These are phyloP conservation scores for Holtermanniella nyarrowii DNA, from an alignment of 768 basidiomycete genomes.

Conservation along the genomic window DNA sequence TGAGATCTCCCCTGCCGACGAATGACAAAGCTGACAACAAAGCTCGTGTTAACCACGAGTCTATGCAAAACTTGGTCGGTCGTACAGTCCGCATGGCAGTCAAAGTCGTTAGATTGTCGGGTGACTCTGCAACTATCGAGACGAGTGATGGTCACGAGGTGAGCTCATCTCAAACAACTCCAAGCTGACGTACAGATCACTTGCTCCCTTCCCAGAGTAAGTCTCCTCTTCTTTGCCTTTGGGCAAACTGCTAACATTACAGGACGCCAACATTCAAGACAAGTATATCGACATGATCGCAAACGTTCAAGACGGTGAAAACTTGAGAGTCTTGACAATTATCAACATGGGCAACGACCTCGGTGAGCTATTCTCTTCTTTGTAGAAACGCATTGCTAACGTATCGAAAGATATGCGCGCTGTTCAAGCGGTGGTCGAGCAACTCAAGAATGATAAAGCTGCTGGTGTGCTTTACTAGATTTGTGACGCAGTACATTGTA, in stretches of 20 bases:
- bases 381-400: not conserved
- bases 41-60: conserved; percentile 56
- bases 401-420: conserved; percentile 29
- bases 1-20: too few relatives aligned
- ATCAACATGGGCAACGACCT: conserved; percentile 55
- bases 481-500: not conserved
- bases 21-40: too few relatives aligned
- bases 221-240: not conserved
- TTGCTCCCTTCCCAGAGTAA: not conserved
- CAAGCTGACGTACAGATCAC: not conserved
- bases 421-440: conserved; percentile 28
- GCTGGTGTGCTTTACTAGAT: conserved; percentile 17
- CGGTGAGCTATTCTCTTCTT: conserved; percentile 44
- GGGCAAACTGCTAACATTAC: not conserved
- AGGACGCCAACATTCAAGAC: conserved; percentile 48
- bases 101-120: conserved; percentile 52
- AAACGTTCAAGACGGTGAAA: conserved; percentile 49
- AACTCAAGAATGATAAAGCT: conserved; percentile 26
- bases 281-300: conserved; percentile 62
- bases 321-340: conserved; percentile 49
- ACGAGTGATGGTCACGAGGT: conserved; percentile 59
- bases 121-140: conserved; percentile 50
- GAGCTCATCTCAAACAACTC: conserved; percentile 3
- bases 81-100: conserved; percentile 55
- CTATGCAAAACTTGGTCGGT: conserved; percentile 49